Percentiles rank a stretch among this genome's conserved stretches.
Conservation (phyloP, 495 filamentous ascomycete genomes). For the Pyronema domesticum region DNA sequence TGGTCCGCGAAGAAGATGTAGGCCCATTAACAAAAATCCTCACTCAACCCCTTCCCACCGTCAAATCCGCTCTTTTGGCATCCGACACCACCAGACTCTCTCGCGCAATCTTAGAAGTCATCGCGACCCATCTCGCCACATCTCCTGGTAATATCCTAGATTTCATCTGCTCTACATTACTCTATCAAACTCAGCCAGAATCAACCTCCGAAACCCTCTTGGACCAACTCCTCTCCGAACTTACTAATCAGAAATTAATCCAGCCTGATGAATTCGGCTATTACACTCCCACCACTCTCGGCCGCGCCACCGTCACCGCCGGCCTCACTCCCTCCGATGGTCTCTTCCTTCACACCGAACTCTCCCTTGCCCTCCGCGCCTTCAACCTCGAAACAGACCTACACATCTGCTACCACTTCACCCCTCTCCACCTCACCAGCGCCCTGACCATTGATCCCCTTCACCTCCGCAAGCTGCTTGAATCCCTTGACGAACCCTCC, state of each 20-base stretch:
- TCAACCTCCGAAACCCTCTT: slow-evolving; percentile 34
- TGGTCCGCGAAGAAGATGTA: slow-evolving; percentile 52
- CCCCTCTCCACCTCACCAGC: slow-evolving; percentile 42
- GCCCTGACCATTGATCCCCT: slow-evolving; percentile 48
- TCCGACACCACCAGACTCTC: not conserved
- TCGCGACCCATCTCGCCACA: slow-evolving; percentile 53
- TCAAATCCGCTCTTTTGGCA: not conserved
- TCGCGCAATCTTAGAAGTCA: slow-evolving; percentile 56
- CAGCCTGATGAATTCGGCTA: slow-evolving; percentile 31
- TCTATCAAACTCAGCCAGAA: slow-evolving; percentile 36
- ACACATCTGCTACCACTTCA: slow-evolving; percentile 70
- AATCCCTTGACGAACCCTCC: slow-evolving; percentile 51
- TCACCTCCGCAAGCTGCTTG: slow-evolving; percentile 52
- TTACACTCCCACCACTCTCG: slow-evolving; percentile 47
- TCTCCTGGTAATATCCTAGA: slow-evolving; percentile 50
- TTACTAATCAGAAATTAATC: slow-evolving; percentile 32
- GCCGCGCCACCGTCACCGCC: slow-evolving; percentile 56
- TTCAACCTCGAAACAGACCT: slow-evolving; percentile 77
- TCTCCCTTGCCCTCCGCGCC: slow-evolving; percentile 46
- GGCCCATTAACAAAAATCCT: slow-evolving; percentile 52
- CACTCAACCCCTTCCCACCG: slow-evolving; percentile 50
- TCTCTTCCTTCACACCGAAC: slow-evolving; percentile 52
- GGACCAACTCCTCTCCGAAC: slow-evolving; percentile 23
- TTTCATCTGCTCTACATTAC: slow-evolving; percentile 50
- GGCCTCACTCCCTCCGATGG: slow-evolving; percentile 61